Base-by-base conservation (phyloP, 164 flowering plant species). In the Houttuynia cordata region DNA sequence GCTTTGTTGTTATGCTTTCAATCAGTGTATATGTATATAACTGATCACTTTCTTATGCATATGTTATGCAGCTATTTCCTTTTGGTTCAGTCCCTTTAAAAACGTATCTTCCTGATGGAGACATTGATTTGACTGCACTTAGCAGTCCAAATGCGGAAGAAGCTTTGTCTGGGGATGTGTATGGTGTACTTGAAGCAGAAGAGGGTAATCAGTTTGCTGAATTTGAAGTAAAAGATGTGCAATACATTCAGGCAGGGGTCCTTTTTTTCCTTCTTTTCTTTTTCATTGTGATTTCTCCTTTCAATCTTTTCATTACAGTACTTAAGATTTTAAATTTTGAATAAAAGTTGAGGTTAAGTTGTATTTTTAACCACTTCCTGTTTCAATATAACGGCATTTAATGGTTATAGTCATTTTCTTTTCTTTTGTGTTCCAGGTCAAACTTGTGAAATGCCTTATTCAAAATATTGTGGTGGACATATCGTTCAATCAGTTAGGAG, bases 31-130 rank as follows among this genome's bases (percentile, higher is more conserved):
- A 12, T 54, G 17, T 9, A 23, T 54, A 14, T 19, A 23, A 23
- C 17, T 7, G 15, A 24, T 23, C 9, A 21, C 1, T 5, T 23
- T 2, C 30, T 30, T 10, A 23, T 24, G 17, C 17, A 23, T 12
- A 10, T 4, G 24, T 23, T 30, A 67, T 69, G 13, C 83, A 93
- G 97, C 88, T 87, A 5, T 83, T 81, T 52, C 84, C 94, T 13
- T 87, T 82, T 78, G 98, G 98, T 4, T 93, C 97, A 7, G 98
- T 93, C 24, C 98, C 97, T 13, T 63, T 93, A 57, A 86, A 80
- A 74, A 93, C 98, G 7, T 93, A 93, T 78, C 90, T 93, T 62
- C 96, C 97, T 60, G 98, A 93, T 77, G 98, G 98, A 61, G 98
- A 93, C 66, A 93, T 93, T 66, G 98, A 93, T 72, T 72, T 93